Evolutionary conservation across 495 filamentous ascomycete genomes (phyloP), one percentile per base, ranked within the genome.

Genomic region (Jackrogersella minutella): DNA sequence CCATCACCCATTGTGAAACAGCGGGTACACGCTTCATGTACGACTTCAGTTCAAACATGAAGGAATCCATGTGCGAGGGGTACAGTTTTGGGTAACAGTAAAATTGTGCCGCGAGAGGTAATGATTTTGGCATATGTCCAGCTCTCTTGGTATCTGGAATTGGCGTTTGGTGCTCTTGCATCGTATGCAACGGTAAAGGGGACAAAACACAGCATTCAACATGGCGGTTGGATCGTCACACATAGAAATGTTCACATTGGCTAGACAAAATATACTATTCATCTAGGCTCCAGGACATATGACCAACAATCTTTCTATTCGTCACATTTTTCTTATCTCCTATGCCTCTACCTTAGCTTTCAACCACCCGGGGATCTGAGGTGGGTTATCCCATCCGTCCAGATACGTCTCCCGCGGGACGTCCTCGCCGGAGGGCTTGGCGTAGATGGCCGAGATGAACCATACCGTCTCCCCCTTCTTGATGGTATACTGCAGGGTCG

Each of bases 401-500:
- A 86, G 69, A 64, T 80, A 84, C 31, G 68, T 69, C 62, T 78
- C 71, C 61, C 62, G 74, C 9, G 41, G 34, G 0, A 81, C 66
- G 21, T 72, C 80, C 21, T 76, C 72, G 0, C 77, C 78, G 2
- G 66, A 69, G 1, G 82, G 83, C 70, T 81, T 83, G 2, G 81
- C 82, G 58, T 84, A 85, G 31, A 85, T 77, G 1, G 72, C 84
- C 16, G 78, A 74, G 5, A 86, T 68, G 58, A 82, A 86, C 81
- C 81, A 84, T 31, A 75, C 77, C 24, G 57, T 78, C 68, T 80
- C 74, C 24, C 81, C 84, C 57, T 66, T 72, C n/a, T 62, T 55
- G 19, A 86, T 72, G 30, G 74, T 82, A 37, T 79, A 74, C 75
- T 83, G 81, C 66, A 93, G 69, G 13, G 87, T 90, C 16, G 91